Percentiles rank a stretch among this genome's conserved stretches.
phyloP scores from a whole-genome alignment of 2,329 filamentous ascomycete genomes.

The Dothistroma septosporum region DNA sequence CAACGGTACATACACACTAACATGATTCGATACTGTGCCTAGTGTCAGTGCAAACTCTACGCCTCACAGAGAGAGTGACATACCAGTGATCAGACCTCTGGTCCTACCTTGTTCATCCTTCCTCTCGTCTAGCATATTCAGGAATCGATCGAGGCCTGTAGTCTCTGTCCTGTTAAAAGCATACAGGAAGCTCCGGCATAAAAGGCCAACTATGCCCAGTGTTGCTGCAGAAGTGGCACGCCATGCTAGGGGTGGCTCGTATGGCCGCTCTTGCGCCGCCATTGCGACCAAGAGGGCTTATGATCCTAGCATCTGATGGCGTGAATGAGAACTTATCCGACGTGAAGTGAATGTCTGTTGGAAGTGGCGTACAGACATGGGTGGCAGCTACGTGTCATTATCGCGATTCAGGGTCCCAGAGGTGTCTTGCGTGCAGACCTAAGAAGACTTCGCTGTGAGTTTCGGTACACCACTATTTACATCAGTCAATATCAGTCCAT shows the following conservation, averaged over 20 bases:
- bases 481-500: neutral
- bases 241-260: conserved; percentile 62
- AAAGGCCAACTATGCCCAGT: conserved; percentile 66
- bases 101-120: conserved; percentile 61
- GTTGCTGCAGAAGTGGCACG: conserved; percentile 67
- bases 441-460: too few species aligned
- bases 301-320: neutral
- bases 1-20: conserved; percentile 69
- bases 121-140: conserved; percentile 70
- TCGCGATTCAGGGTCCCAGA: neutral
- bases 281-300: conserved; percentile 26
- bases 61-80: conserved; percentile 21
- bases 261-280: conserved; percentile 44
- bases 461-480: neutral
- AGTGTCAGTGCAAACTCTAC: neutral
- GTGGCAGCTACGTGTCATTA: neutral
- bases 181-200: conserved; percentile 72
- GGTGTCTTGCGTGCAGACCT: too few species aligned
- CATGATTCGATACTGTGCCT: conserved; percentile 79
- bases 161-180: conserved; percentile 71
- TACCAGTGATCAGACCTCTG: conserved; percentile 79
- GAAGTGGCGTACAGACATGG: neutral
- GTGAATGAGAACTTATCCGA: neutral
- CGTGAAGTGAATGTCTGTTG: neutral
- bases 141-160: conserved; percentile 69